Evolutionary conservation across 1,284 basidiomycete genomes (phyloP).

Genomic region (Ganoderma meredithae): DNA sequence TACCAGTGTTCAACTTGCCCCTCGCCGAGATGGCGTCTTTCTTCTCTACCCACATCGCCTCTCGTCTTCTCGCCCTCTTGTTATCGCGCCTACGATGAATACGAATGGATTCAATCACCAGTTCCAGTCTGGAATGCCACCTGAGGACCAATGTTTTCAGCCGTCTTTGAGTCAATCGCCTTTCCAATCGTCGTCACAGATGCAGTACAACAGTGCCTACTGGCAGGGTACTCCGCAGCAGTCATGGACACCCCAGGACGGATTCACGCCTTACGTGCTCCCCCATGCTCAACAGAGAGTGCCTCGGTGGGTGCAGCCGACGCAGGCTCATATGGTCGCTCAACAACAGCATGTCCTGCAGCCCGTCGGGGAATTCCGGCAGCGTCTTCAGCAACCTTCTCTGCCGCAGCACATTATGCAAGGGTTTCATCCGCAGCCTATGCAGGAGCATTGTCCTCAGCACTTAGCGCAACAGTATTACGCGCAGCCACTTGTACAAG

Average conservation of each 20-base stretch:
- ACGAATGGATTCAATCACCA: neutral
- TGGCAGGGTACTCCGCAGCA: neutral
- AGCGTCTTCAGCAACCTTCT: neutral
- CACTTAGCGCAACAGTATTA: neutral
- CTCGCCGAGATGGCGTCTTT: neutral
- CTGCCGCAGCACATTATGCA: neutral
- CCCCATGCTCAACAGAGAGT: neutral
- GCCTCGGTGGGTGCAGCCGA: slow-evolving; percentile 2
- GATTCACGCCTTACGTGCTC: neutral
- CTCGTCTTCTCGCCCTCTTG: neutral
- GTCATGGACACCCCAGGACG: neutral
- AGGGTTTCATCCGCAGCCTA: neutral
- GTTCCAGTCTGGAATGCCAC: neutral
- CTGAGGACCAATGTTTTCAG: neutral
- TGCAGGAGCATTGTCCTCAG: neutral
- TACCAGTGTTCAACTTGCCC: neutral
- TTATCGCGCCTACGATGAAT: neutral
- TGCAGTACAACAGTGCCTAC: neutral
- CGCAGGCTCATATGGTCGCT: neutral
- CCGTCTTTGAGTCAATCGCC: neutral
- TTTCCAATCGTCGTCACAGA: neutral
- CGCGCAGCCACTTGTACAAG: too few relatives aligned
- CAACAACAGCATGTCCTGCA: neutral
- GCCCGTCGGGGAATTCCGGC: neutral
- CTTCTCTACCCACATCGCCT: neutral